These are phyloP conservation scores for Pinus taeda DNA, from an alignment of 75 land plant species.

Conservation along the genomic window DNA sequence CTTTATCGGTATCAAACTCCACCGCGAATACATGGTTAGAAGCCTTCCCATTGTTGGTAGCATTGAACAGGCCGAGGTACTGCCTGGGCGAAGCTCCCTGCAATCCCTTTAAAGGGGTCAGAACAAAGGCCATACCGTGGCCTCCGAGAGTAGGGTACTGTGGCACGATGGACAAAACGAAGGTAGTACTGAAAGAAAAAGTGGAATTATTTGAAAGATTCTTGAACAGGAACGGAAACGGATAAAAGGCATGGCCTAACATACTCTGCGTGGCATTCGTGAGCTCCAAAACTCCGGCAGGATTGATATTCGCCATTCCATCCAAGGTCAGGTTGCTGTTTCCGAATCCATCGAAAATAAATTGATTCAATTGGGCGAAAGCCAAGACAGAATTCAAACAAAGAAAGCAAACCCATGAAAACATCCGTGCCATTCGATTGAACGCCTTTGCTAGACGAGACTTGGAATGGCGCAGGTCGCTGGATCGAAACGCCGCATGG, in stretches of 20 bases:
- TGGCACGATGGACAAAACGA: slow-evolving; percentile 48
- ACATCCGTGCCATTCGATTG: too few relatives aligned
- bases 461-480: too few relatives aligned
- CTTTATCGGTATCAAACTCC: slow-evolving; percentile 59
- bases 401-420: too few relatives aligned
- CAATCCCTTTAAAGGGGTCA: slow-evolving; percentile 30
- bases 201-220: too few relatives aligned
- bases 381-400: too few relatives aligned
- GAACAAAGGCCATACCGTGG: slow-evolving; percentile 63
- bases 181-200: slow-evolving; percentile 55
- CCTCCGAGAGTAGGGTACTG: slow-evolving; percentile 44
- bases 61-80: slow-evolving; percentile 56
- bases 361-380: neutral
- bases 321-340: neutral
- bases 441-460: too few relatives aligned
- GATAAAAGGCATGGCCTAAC: slow-evolving; percentile 42
- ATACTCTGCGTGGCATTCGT: slow-evolving; percentile 14
- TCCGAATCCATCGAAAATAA: neutral
- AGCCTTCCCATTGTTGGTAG: slow-evolving; percentile 20
- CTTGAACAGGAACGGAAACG: neutral
- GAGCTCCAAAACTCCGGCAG: slow-evolving; percentile 17
- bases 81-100: slow-evolving; percentile 28
- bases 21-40: slow-evolving; percentile 53
- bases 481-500: too few relatives aligned
- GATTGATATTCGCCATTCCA: neutral